Evolutionary conservation across 208 protist genomes (phyloP), one percentile per base, ranked within the genome.

Genomic region (Trypanosoma brucei): DNA sequence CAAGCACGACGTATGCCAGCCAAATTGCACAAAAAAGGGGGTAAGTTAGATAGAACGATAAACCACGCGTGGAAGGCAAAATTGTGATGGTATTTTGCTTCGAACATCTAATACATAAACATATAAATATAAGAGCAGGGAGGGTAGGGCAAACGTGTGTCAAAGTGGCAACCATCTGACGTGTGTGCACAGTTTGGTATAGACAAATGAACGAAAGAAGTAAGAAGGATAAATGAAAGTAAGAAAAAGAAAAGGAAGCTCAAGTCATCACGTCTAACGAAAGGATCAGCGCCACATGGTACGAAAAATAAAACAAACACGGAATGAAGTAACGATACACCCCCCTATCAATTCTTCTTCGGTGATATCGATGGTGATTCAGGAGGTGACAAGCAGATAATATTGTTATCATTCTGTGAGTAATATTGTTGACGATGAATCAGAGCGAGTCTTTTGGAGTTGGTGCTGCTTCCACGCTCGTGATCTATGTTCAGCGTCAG

Each of bases 351-450:
- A 46, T 11, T 46, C 42, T 11, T 46, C 11, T 11, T 11, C 11
- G 42, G 42, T 11, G 42, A 46, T 6, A 6, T 6, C 42, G 6
- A 11, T 11, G 42, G 42, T 46, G 42, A 46, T 6, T 6, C 8
- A 14, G 42, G 11, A 6, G 6, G 8, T 46, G 11, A 46, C 11
- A 46, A 0, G 53, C 73, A 75, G 3, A 85, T 56, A 57, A 94
- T 59, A 55, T 94, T 94, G 54, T 76, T 75, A 55, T 94, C 88
- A 62, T 84, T 94, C 75, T 91, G 84, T 31, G 88, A 90, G 63
- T 90, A 94, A 68, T 92, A 91, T 74, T 90, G 84, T 57, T 94
- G 88, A 5, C 88, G 77, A 60, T 90, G 76, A 71, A 94, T 83
- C 39, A 94, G 70, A 13, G 62, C 68, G 49, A 87, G 79, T 8